A percentile compares a stretch with the other conserved stretches of the same genome.
Evolutionary conservation across 2,329 filamentous ascomycete species (phyloP).

Genomic region (Paramyrothecium roridum): DNA sequence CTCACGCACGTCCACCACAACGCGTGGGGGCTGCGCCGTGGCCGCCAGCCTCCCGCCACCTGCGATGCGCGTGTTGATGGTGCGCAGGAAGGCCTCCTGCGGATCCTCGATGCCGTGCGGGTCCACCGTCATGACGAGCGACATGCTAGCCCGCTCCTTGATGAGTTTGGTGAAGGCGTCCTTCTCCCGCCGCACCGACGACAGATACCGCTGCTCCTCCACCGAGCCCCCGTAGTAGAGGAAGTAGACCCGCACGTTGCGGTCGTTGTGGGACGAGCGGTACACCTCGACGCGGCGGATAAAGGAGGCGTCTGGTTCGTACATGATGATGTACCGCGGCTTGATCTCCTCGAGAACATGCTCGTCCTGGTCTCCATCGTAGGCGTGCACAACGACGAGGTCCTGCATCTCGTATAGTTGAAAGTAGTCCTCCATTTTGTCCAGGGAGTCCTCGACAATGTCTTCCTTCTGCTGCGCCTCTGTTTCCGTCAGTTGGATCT

Average conservation of each 20-base stretch:
- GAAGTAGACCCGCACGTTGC: slow-evolving; percentile 91
- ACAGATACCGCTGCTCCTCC: slow-evolving; percentile 91
- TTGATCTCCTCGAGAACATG: slow-evolving; percentile 93
- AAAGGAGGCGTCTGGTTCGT: slow-evolving; percentile 92
- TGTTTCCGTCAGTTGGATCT: slow-evolving; percentile 75
- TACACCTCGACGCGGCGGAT: slow-evolving; percentile 95
- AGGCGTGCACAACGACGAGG: slow-evolving; percentile 84
- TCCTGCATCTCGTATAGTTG: slow-evolving; percentile 90
- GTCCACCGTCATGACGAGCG: slow-evolving; percentile 77
- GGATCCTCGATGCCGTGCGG: slow-evolving; percentile 69
- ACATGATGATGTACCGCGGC: slow-evolving; percentile 97
- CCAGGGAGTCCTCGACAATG: slow-evolving; percentile 71
- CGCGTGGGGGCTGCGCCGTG: slow-evolving; percentile 81
- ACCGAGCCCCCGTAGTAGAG: slow-evolving; percentile 94
- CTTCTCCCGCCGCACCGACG: slow-evolving; percentile 88
- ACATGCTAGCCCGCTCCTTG: slow-evolving; percentile 91
- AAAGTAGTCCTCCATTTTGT: slow-evolving; percentile 90
- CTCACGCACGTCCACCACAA: slow-evolving; percentile 94
- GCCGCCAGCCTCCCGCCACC: slow-evolving; percentile 82
- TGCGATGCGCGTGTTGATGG: slow-evolving; percentile 93
- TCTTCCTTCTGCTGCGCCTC: slow-evolving; percentile 76
- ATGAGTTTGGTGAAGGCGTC: slow-evolving; percentile 94
- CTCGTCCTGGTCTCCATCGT: slow-evolving; percentile 93
- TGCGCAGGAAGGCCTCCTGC: slow-evolving; percentile 88
- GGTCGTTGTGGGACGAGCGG: slow-evolving; percentile 85